phyloP scores from a whole-genome alignment of 2,329 filamentous ascomycete species.

The Trichoderma endophyticum region DNA sequence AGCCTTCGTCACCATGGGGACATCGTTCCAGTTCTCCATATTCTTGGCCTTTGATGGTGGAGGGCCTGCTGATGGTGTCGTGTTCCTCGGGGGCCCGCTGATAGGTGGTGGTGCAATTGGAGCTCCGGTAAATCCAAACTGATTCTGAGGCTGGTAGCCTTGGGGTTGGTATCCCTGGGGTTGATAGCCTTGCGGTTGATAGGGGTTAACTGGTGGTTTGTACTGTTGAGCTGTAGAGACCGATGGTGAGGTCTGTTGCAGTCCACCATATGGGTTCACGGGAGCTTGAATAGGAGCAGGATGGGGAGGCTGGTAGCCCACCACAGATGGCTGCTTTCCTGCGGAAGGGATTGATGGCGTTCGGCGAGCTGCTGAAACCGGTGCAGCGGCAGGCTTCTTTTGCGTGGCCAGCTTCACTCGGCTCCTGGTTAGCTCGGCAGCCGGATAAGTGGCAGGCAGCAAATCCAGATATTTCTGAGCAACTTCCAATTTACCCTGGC shows the following conservation, averaged over 20 bases:
- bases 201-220: conserved; percentile 36
- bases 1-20: conserved; percentile 77
- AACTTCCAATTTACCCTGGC: conserved; percentile 79
- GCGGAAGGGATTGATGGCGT: conserved; percentile 35
- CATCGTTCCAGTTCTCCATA: conserved; percentile 88
- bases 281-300: conserved; percentile 29
- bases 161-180: conserved; percentile 29
- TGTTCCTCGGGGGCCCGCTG: conserved; percentile 48
- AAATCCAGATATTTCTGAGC: conserved; percentile 91
- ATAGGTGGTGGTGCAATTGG: conserved; percentile 34
- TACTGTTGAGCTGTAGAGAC: conserved; percentile 35
- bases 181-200: conserved; percentile 30
- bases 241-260: conserved; percentile 25
- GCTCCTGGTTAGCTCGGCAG: conserved; percentile 81
- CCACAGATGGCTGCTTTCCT: conserved; percentile 38
- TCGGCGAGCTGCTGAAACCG: conserved; percentile 28
- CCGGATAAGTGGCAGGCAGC: conserved; percentile 76
- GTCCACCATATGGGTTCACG: conserved; percentile 30
- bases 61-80: conserved; percentile 65
- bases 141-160: conserved; percentile 34
- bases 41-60: conserved; percentile 69
- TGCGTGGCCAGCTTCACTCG: conserved; percentile 77
- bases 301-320: conserved; percentile 51
- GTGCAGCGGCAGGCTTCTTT: conserved; percentile 41
- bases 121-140: conserved; percentile 38